Conservation (phyloP, 345 rosid genomes). For the Syzygium aqueum region DNA sequence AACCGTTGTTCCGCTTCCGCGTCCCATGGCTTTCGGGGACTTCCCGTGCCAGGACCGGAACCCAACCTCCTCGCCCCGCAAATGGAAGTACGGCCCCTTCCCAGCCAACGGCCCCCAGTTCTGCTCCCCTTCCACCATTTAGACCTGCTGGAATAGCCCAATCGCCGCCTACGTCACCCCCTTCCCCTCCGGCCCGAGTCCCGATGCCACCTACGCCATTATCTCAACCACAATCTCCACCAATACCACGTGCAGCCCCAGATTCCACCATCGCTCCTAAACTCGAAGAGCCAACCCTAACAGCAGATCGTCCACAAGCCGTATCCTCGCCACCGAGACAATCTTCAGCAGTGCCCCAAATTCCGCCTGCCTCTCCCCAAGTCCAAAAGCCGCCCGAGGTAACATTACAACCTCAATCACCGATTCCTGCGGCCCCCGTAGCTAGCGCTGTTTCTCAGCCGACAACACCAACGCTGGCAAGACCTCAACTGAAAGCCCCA, state of each 20-base stretch:
- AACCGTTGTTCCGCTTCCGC: conserved; percentile 35
- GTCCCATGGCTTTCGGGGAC: conserved; percentile 48
- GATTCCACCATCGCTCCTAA: not conserved
- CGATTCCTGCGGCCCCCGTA: conserved; percentile 19
- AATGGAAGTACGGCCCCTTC: not conserved
- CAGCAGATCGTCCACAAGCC: not conserved
- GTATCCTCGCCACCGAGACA: not conserved
- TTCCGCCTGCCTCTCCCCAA: not conserved
- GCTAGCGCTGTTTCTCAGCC: conserved; percentile 11
- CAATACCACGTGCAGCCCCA: not conserved
- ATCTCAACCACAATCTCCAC: conserved; percentile 1
- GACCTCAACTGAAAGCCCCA: conserved; percentile 3
- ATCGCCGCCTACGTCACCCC: not conserved
- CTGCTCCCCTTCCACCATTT: conserved; percentile 29
- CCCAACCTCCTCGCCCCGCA: not conserved
- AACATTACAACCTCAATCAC: conserved; percentile 10
- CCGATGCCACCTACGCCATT: conserved; percentile 11
- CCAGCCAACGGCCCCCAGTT: conserved; percentile 5
- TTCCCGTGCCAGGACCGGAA: conserved; percentile 4
- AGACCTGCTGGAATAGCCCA: conserved; percentile 33
- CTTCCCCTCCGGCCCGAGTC: not conserved
- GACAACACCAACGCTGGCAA: conserved; percentile 6
- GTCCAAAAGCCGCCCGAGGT: not conserved
- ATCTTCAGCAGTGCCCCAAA: not conserved
- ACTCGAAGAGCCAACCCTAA: not conserved